phyloP scores from a whole-genome alignment of 2,329 filamentous ascomycete species.

The Xylaria sp. region DNA sequence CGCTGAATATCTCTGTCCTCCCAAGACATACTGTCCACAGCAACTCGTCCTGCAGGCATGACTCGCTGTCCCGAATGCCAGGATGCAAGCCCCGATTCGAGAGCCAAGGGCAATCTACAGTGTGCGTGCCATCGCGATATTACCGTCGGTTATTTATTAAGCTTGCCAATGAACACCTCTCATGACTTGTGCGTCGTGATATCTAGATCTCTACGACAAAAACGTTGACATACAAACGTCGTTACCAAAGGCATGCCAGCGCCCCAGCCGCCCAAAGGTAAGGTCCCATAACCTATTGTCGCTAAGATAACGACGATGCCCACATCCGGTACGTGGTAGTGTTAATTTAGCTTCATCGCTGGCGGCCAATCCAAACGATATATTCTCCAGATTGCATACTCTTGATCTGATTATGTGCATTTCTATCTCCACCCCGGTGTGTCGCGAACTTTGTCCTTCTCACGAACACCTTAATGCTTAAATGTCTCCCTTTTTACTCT shows the following conservation, averaged over 20 bases:
- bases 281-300: not conserved
- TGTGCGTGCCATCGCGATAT: not conserved
- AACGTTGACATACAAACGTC: not conserved
- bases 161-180: not conserved
- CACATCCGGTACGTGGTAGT: not conserved
- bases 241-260: not conserved
- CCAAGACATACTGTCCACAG: not conserved
- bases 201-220: not conserved
- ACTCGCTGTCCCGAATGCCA: not conserved
- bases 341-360: not conserved
- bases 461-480: not conserved
- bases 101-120: not conserved
- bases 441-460: not conserved
- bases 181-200: not conserved
- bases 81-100: not conserved
- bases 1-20: not conserved
- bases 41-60: not conserved
- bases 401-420: not conserved
- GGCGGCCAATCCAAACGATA: not conserved
- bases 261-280: not conserved
- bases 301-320: not conserved
- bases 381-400: not conserved
- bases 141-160: too few species aligned
- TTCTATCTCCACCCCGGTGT: conserved; percentile 5
- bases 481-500: not conserved